Conservation (phyloP, 164 flowering plant species). For the Macadamia integrifolia region DNA sequence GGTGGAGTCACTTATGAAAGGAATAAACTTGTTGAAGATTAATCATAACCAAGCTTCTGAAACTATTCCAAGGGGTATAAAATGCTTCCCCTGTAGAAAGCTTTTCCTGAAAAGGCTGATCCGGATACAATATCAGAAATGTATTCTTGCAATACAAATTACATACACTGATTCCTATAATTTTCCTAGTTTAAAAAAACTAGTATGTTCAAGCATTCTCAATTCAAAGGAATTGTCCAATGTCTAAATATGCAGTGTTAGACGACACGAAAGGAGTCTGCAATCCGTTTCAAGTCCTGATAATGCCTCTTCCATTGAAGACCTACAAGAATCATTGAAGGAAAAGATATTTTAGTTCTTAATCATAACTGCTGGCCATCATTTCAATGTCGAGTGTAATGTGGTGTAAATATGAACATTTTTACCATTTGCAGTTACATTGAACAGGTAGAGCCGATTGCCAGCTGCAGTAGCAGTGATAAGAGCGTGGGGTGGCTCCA, state of each 20-base stretch:
- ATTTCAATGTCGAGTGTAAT: neutral
- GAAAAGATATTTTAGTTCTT: neutral
- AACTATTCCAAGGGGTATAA: neutral
- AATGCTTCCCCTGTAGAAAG: neutral
- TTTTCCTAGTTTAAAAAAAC: neutral
- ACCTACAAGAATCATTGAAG: slow-evolving; percentile 38
- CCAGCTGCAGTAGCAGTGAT: slow-evolving; percentile 99
- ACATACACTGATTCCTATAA: neutral
- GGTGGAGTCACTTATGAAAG: no score
- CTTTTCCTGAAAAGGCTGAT: neutral
- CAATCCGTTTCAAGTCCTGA: slow-evolving; percentile 64
- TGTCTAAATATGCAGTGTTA: slow-evolving; percentile 9
- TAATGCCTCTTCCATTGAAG: slow-evolving; percentile 94
- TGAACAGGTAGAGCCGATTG: slow-evolving; percentile 82
- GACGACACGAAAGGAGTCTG: slow-evolving; percentile 78
- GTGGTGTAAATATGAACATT: neutral
- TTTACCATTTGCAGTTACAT: slow-evolving; percentile 68
- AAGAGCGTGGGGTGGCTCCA: slow-evolving; percentile 86
- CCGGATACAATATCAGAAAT: neutral
- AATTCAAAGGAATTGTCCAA: neutral
- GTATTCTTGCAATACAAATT: neutral
- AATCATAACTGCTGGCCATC: neutral
- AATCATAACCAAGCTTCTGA: neutral
- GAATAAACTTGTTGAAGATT: no score
- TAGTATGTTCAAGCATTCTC: neutral